These are phyloP conservation scores for Cucurbita pepo DNA, from an alignment of 306 rosid genomes.

Conservation along the genomic window DNA sequence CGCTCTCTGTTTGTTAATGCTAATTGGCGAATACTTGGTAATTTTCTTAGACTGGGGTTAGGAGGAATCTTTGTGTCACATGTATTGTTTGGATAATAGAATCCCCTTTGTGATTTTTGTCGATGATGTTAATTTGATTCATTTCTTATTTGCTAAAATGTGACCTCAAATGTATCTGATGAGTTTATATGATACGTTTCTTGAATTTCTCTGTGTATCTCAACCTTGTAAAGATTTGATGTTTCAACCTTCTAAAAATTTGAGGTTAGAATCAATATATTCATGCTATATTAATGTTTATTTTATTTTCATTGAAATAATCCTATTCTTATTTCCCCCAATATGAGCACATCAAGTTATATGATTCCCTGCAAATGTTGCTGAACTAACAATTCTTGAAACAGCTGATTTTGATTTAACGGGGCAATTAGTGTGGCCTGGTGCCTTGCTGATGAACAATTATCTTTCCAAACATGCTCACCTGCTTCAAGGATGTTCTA, in stretches of 20 bases:
- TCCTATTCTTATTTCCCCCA: no score
- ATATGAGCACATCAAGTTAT: no score
- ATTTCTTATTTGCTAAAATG: not conserved
- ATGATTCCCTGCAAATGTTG: no score
- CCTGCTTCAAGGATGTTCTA: slow-evolving; percentile 46
- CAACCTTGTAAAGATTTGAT: not conserved
- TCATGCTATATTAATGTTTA: not conserved
- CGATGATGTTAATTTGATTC: not conserved
- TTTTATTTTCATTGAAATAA: not conserved
- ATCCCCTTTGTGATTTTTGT: not conserved
- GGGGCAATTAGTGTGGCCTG: slow-evolving; percentile 96
- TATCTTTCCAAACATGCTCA: slow-evolving; percentile 53
- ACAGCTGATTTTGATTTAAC: slow-evolving; percentile 96
- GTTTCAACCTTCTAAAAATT: not conserved
- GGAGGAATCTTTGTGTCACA: not conserved
- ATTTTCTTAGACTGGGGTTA: not conserved
- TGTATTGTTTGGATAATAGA: not conserved
- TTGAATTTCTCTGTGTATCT: not conserved
- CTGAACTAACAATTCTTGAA: slow-evolving; percentile 1
- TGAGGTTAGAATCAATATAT: not conserved
- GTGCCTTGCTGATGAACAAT: slow-evolving; percentile 78
- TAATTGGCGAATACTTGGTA: not conserved
- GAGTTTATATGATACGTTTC: not conserved
- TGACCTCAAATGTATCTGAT: not conserved
- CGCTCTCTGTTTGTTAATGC: not conserved